These are phyloP conservation scores for Trametes cingulata DNA, from an alignment of 768 basidiomycete species.

Conservation along the genomic window DNA sequence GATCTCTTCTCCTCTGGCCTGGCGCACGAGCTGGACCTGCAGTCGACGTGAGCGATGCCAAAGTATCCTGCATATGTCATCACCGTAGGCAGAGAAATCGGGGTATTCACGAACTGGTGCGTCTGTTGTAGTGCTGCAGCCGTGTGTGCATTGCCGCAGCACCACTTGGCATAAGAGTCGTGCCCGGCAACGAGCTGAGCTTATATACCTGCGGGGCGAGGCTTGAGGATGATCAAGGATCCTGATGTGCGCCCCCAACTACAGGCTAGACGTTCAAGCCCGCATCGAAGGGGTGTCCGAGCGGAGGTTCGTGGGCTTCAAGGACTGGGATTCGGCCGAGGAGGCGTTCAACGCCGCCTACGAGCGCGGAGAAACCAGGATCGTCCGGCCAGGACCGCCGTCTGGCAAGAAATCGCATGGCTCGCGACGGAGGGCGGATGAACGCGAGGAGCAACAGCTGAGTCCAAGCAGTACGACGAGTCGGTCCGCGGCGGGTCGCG, in stretches of 20 bases:
- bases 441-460: not conserved
- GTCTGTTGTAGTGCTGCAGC: constrained; percentile 1
- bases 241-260: not conserved
- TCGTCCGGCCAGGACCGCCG: not conserved
- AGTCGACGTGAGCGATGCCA: not conserved
- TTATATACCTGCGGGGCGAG: not conserved
- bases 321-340: not conserved
- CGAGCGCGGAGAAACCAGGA: not conserved
- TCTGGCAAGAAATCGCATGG: not conserved
- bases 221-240: not conserved
- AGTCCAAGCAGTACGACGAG: not conserved
- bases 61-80: constrained; percentile 25
- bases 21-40: not conserved
- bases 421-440: not conserved
- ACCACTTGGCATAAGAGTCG: no score
- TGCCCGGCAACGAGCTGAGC: not conserved
- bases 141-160: constrained; percentile 1
- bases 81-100: constrained; percentile 24
- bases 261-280: constrained; percentile 10
- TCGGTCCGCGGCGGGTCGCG: not conserved
- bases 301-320: constrained; percentile 10
- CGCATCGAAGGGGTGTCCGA: not conserved
- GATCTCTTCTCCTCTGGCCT: not conserved
- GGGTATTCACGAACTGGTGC: constrained; percentile 29
- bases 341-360: constrained; percentile 2